Evolutionary conservation across 2,329 filamentous ascomycete species (phyloP).

Genomic region (Penicillium sp.): DNA sequence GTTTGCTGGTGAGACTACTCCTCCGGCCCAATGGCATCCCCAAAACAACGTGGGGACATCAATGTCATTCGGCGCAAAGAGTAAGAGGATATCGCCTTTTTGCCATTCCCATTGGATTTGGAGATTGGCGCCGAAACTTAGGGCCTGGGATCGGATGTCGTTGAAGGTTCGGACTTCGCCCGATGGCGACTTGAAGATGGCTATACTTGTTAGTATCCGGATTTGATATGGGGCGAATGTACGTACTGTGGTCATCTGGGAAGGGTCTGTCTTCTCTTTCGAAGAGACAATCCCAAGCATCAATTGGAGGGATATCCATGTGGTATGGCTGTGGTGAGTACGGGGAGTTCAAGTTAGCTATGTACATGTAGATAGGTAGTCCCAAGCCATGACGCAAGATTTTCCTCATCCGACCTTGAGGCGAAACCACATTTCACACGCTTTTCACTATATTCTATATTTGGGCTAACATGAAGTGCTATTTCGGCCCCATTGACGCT

Average conservation of each 20-base stretch:
- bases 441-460: too few relatives aligned
- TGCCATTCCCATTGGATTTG: constrained; percentile 8
- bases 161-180: background rate
- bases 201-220: background rate
- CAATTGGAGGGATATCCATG: background rate
- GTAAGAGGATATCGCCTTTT: constrained; percentile 17
- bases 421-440: too few relatives aligned
- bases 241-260: background rate
- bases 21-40: constrained; percentile 18
- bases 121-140: constrained; percentile 14
- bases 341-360: background rate
- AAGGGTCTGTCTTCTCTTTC: background rate
- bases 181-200: background rate
- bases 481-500: too few relatives aligned
- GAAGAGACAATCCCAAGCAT: background rate
- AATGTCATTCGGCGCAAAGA: constrained; percentile 18
- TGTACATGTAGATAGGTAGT: too few relatives aligned
- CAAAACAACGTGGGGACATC: constrained; percentile 14
- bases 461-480: too few relatives aligned
- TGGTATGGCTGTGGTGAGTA: background rate
- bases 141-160: background rate
- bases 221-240: background rate
- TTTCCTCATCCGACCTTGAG: too few relatives aligned
- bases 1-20: constrained; percentile 18
- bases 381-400: too few relatives aligned